Conservation (phyloP, 148 eudicot genomes). For the Cornus suecica region DNA sequence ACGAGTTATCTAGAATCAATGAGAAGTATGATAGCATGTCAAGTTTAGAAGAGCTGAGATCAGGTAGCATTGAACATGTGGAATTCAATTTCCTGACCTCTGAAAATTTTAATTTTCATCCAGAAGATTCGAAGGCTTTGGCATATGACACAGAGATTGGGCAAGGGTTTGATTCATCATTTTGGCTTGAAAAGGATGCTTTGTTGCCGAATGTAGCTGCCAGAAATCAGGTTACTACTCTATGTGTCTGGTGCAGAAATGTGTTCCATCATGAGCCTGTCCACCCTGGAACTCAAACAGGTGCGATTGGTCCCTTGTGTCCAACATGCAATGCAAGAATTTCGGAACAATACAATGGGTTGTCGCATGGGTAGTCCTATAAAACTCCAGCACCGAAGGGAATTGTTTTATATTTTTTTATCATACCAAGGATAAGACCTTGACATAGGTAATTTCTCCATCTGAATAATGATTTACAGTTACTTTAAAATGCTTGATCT, state of each 20-base stretch:
- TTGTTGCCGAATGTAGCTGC: constrained; percentile 45
- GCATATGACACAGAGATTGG: constrained; percentile 47
- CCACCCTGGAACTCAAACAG: constrained; percentile 39
- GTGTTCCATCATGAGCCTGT: constrained; percentile 62
- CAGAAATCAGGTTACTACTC: constrained; percentile 38
- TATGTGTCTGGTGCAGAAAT: constrained; percentile 86
- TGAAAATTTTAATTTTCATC: constrained; percentile 52
- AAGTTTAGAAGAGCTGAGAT: constrained; percentile 50
- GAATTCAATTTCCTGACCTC: constrained; percentile 81
- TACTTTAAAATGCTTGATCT: not conserved
- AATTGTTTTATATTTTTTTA: not conserved
- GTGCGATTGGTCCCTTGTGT: constrained; percentile 72
- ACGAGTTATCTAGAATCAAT: constrained; percentile 41
- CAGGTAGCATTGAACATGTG: constrained; percentile 60
- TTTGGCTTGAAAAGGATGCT: constrained; percentile 68
- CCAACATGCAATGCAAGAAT: constrained; percentile 74
- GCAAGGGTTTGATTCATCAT: constrained; percentile 61
- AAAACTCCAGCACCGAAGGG: not conserved
- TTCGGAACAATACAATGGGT: constrained; percentile 47
- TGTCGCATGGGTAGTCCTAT: constrained; percentile 23
- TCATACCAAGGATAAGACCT: not conserved
- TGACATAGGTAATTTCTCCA: not conserved
- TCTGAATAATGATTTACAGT: not conserved
- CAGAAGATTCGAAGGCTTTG: constrained; percentile 52
- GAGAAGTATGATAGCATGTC: constrained; percentile 46